Conservation (phyloP, 441 rosid species). For the Omphalea diandra region DNA sequence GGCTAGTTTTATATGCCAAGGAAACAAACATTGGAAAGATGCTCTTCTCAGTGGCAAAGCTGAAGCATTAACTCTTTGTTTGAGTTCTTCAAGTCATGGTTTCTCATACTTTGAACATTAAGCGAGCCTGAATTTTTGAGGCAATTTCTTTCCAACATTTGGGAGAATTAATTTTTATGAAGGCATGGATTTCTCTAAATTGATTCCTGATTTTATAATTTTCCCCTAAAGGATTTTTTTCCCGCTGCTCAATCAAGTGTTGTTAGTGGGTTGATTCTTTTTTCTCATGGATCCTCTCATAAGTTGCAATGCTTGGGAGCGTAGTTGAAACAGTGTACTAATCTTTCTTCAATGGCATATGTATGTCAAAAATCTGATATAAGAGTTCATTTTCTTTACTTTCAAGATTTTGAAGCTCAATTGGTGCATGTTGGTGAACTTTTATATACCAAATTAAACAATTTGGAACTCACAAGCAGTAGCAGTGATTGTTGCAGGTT, state of each 20-base stretch:
- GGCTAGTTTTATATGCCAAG: constrained; percentile 17
- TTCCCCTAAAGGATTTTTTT: constrained; percentile 1
- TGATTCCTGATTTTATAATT: constrained; percentile 25
- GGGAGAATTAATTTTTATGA: constrained; percentile 21
- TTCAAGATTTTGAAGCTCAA: not conserved
- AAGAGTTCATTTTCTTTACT: constrained; percentile 1
- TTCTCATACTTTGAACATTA: constrained; percentile 24
- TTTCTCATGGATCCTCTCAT: constrained; percentile 19
- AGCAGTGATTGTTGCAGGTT: no score
- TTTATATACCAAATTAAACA: not conserved
- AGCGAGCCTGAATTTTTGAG: constrained; percentile 49
- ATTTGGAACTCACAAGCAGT: not conserved
- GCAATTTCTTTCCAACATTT: constrained; percentile 31
- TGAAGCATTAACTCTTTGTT: constrained; percentile 1
- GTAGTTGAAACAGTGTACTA: constrained; percentile 19
- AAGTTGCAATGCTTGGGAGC: constrained; percentile 20
- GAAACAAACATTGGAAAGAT: constrained; percentile 16
- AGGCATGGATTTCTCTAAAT: constrained; percentile 29
- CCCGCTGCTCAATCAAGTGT: constrained; percentile 24
- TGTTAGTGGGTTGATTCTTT: constrained; percentile 27
- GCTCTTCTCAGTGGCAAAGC: constrained; percentile 15
- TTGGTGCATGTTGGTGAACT: not conserved
- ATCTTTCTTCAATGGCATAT: constrained; percentile 13
- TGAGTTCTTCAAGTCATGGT: constrained; percentile 9
- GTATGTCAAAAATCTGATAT: constrained; percentile 9